Evolutionary conservation across 2,329 filamentous ascomycete species (phyloP), one percentile per base, ranked within the genome.

Genomic region (Macrophomina tecta): DNA sequence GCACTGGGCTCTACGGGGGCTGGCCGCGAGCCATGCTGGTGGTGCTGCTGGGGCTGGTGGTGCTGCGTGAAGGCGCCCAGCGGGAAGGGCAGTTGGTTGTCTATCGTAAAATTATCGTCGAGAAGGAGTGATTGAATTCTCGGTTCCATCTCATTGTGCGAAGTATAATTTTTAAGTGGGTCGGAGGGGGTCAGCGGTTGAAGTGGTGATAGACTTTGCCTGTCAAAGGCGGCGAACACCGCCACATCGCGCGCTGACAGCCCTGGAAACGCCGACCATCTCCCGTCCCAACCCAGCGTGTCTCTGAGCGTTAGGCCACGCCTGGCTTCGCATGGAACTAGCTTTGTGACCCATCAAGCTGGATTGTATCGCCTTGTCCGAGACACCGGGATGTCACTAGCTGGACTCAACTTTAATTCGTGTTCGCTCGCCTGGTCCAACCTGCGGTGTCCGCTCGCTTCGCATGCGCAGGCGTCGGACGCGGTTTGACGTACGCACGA

Each of bases 101-200:
- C 65, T 62, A 67, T 67, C 18, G 56, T 30, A 55, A 63, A 48
- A 38, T 45, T 56, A 18, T 67, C 65, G 49, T 67, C 65, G 56
- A 67, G 65, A 42, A 67, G 65, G 30, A 67, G 65, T 38, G 65
- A 67, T 48, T 53, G 56, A 49, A 67, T 67, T 51, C 65, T 52
- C 56, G 65, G 65, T 63, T 67, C 65, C 65, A 67, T 67, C 63
- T 67, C 65, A 67, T 67, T 46, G 56, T 67, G 64, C 64, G 55
- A 49, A 61, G 52, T 34, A 18, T 58, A 40, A 61, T 52, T 66
- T 61, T 66, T 61, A 58, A 46, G 55, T 66, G 64, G 64, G 64
- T 60, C 53, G 64, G 64, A 52, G 36, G 32, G 58, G 45, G 56
- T 49, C 11, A 18, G 34, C 32, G 36, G 55, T 46, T 61, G 64